Evolutionary conservation across 495 filamentous ascomycete species (phyloP), one percentile per base, ranked within the genome.

Genomic region (Extremus antarcticus): DNA sequence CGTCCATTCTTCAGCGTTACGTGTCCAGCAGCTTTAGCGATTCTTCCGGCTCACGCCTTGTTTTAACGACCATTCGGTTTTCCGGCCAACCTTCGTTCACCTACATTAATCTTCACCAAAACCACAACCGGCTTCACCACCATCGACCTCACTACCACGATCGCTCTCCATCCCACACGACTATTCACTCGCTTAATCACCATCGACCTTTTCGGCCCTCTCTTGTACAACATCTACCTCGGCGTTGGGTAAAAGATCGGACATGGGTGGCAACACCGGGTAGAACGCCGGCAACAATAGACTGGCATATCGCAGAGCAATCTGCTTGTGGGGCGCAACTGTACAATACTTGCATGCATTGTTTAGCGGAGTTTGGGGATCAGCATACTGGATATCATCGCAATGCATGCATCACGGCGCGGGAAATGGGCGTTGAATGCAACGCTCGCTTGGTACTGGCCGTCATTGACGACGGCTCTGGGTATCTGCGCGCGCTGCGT

Each of bases 261-360:
- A n/a, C n/a, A 8, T 25, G 51, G 51, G 51, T 53, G 39, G 20
- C 46, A 23, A 24, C 20, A 51, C 49, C 7, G n/a, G 20, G 22
- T 45, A 45, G 41, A 45, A 4, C 41, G 41, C 41, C 41, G 41
- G 16, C 29, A 53, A 53, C 21, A 41, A 19, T n/a, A 40, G 51
- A 35, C 51, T 46, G 38, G 51, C 13, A 45, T 52, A 52, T 29
- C 39, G 54, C 49, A 45, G 55, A 57, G 55, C 55, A 57, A 57
- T 57, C 55, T 45, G 55, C 38, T 32, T 45, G 4, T 40, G 17
- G 49, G 45, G 35, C 20, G 1, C 11, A 2, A 11, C 17, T 56
- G 54, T 56, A 56, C 54, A 56, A 47, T 48, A 47, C 38, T 25
- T 25, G 38, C 39, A 43, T 21, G 29, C 29, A 35, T 35, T 45